Percentiles rank a stretch among this genome's conserved stretches.
Evolutionary conservation across 1,139 yeast species (phyloP).

Genomic region (Groenewaldozyma auringiensis): DNA sequence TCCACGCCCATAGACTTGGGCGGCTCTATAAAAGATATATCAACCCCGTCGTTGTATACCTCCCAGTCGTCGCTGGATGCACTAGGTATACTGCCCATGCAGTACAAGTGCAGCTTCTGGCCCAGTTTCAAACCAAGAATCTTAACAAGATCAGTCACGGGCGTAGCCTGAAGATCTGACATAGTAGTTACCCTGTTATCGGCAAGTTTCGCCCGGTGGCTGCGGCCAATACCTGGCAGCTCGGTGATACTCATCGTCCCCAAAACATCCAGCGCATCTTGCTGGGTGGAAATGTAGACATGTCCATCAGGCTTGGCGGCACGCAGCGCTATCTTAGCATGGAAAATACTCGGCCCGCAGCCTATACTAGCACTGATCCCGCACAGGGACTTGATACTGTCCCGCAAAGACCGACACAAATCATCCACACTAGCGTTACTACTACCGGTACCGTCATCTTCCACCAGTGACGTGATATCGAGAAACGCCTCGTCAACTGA

Average conservation of each 20-base stretch:
- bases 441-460: no score
- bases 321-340: conserved; percentile 70
- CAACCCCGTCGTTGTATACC: conserved; percentile 52
- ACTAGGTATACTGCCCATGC: not conserved
- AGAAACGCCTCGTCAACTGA: conserved; percentile 86
- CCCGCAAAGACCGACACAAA: conserved; percentile 39
- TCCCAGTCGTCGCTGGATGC: not conserved
- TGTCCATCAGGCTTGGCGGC: conserved; percentile 78
- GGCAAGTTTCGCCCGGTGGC: conserved; percentile 42
- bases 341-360: conserved; percentile 56
- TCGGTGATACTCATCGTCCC: conserved; percentile 41
- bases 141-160: conserved; percentile 35
- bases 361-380: conserved; percentile 75
- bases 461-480: conserved; percentile 46
- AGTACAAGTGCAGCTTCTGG: conserved; percentile 37
- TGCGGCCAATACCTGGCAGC: conserved; percentile 81
- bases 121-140: conserved; percentile 69
- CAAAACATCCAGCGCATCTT: conserved; percentile 23
- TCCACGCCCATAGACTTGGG: conserved; percentile 82
- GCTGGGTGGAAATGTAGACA: conserved; percentile 27
- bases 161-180: conserved; percentile 35
- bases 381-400: conserved; percentile 41
- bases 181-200: conserved; percentile 24
- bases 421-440: conserved; percentile 5
- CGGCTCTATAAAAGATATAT: conserved; percentile 45